Conservation (phyloP, 352 stramenopile species). For the Globisporangium spiculum region DNA sequence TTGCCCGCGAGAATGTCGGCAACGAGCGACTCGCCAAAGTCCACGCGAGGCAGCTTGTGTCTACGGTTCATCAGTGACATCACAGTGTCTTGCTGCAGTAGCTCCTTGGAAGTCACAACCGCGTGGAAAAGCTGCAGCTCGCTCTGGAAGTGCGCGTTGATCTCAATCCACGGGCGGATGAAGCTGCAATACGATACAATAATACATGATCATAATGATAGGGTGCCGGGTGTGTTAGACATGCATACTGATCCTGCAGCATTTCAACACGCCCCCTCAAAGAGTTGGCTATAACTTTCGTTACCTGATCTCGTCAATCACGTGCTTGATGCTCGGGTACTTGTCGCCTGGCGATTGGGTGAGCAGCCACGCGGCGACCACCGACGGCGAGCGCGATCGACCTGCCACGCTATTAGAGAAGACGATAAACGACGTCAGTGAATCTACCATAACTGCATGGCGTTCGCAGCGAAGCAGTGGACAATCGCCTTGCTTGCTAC, state of each 20-base stretch:
- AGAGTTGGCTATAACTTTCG: no score
- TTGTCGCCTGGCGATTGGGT: slow-evolving; percentile 14
- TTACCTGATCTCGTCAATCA: slow-evolving; percentile 46
- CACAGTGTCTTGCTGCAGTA: background rate
- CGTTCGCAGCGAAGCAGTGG: background rate
- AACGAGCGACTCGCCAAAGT: slow-evolving; percentile 56
- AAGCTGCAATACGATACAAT: slow-evolving; percentile 22
- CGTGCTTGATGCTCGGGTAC: slow-evolving; percentile 27
- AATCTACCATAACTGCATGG: background rate
- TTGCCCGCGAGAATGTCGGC: slow-evolving; percentile 31
- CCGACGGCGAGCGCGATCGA: slow-evolving; percentile 54
- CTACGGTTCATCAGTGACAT: background rate
- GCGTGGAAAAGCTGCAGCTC: slow-evolving; percentile 30
- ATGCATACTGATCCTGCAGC: background rate
- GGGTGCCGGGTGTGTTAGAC: background rate
- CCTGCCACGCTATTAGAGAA: slow-evolving; percentile 45
- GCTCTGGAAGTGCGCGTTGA: slow-evolving; percentile 54
- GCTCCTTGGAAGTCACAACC: background rate
- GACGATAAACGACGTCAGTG: background rate
- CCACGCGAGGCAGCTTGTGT: slow-evolving; percentile 34
- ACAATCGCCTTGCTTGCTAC: background rate
- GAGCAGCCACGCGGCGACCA: slow-evolving; percentile 57
- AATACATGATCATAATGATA: background rate
- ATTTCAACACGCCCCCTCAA: no score
- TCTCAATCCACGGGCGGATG: slow-evolving; percentile 66